Evolutionary conservation across 176 grass and related monocot genomes (phyloP).

Genomic region (Chloris gayana): DNA sequence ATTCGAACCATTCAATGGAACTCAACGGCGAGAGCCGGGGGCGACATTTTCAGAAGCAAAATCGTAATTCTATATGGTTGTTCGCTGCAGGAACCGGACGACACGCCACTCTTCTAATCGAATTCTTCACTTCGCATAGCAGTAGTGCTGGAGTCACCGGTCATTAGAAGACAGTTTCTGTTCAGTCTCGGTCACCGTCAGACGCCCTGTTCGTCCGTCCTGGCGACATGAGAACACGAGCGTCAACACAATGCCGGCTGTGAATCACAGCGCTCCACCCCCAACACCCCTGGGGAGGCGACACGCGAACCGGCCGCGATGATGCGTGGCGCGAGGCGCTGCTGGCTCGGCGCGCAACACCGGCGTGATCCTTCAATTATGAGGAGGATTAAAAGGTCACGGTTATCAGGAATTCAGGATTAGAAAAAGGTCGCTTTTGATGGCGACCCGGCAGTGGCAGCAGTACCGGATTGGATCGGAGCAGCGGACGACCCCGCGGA

Average conservation of each 20-base stretch:
- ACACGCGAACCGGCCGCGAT: background rate
- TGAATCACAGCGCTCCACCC: background rate
- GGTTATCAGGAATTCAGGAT: background rate
- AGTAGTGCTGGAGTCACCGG: background rate
- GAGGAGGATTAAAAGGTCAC: background rate
- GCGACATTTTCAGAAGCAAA: background rate
- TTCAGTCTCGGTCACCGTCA: background rate
- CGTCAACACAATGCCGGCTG: constrained; percentile 31
- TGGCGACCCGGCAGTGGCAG: background rate
- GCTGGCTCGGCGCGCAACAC: background rate
- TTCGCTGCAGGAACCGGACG: background rate
- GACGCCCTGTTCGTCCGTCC: background rate
- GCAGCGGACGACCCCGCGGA: background rate
- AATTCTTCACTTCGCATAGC: background rate
- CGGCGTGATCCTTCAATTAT: background rate
- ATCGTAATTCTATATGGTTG: background rate
- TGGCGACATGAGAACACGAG: background rate
- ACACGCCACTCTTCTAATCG: background rate
- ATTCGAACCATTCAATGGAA: too few species aligned
- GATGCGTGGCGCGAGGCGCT: background rate
- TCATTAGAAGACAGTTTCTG: background rate
- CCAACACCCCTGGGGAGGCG: background rate
- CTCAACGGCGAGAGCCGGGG: too few species aligned
- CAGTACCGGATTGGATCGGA: background rate
- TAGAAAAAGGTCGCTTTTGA: background rate